A percentile compares a stretch with the other conserved stretches of the same genome.
These are phyloP conservation scores for Fusarium albosuccineum DNA, from an alignment of 2,329 filamentous ascomycete species.

Conservation along the genomic window DNA sequence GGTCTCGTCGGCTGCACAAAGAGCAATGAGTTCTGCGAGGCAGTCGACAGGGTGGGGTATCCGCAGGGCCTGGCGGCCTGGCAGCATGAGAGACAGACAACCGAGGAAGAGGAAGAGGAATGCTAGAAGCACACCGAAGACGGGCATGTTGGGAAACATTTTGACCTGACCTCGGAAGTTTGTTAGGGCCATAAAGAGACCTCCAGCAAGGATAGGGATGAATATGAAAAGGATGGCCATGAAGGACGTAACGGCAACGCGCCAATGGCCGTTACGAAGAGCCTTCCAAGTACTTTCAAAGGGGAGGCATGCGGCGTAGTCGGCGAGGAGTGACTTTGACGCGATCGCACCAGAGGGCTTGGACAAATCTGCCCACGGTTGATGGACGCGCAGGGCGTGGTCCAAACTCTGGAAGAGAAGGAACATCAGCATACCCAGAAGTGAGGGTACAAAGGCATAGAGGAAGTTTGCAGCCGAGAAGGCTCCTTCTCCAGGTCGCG, in stretches of 20 bases:
- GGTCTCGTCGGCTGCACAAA: conserved; percentile 79
- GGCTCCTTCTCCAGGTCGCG: conserved; percentile 69
- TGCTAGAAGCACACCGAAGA: conserved; percentile 79
- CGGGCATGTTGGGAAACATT: conserved; percentile 80
- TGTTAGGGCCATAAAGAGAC: conserved; percentile 80
- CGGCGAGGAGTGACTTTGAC: conserved; percentile 73
- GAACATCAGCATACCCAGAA: conserved; percentile 76
- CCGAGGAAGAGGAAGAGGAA: conserved; percentile 78
- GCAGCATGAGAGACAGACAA: conserved; percentile 73
- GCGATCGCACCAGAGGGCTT: conserved; percentile 71
- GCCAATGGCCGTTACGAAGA: conserved; percentile 71
- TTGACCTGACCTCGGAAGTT: conserved; percentile 63
- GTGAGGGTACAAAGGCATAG: conserved; percentile 80
- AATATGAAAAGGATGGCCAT: conserved; percentile 70
- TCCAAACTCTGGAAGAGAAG: conserved; percentile 77
- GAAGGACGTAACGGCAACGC: conserved; percentile 72
- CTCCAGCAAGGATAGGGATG: conserved; percentile 76
- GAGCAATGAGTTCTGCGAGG: conserved; percentile 82
- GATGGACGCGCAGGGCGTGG: conserved; percentile 72
- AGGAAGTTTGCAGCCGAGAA: conserved; percentile 92
- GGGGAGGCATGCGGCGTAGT: conserved; percentile 77
- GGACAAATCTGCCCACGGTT: conserved; percentile 76
- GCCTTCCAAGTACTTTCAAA: conserved; percentile 71
- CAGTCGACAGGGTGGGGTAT: conserved; percentile 81
- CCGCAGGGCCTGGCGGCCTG: conserved; percentile 69